Conservation (phyloP, 768 basidiomycete species). For the Psilocybe cubensis region DNA sequence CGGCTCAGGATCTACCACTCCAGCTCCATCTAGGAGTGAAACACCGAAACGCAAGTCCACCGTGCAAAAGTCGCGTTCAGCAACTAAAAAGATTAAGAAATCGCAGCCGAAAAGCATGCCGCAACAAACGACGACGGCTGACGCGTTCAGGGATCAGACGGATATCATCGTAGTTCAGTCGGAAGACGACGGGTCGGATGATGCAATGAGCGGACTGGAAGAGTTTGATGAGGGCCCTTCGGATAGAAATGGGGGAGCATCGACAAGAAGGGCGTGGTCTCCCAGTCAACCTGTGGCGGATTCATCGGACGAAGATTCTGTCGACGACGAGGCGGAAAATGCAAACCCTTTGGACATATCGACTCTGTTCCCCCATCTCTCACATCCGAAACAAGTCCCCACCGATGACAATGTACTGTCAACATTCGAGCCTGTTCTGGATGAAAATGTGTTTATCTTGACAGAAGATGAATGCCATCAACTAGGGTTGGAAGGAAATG, state of each 20-base stretch:
- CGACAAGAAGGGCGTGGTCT: constrained; percentile 53
- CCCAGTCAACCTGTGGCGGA: constrained; percentile 55
- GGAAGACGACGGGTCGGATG: constrained; percentile 34
- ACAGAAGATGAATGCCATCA: constrained; percentile 37
- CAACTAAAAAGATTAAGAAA: constrained; percentile 18
- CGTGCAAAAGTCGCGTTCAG: constrained; percentile 20
- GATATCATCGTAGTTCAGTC: constrained; percentile 44
- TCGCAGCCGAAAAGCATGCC: constrained; percentile 17
- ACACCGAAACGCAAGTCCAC: constrained; percentile 51
- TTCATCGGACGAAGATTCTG: constrained; percentile 55
- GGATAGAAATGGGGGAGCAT: constrained; percentile 1
- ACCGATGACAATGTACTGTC: constrained; percentile 36
- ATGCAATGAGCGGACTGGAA: constrained; percentile 20
- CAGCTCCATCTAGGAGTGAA: background rate
- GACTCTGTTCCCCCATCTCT: constrained; percentile 18
- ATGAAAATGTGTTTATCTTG: constrained; percentile 51
- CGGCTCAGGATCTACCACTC: constrained; percentile 1
- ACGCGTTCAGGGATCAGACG: constrained; percentile 37
- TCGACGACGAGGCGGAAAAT: constrained; percentile 16
- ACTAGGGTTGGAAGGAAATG: constrained; percentile 30
- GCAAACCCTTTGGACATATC: constrained; percentile 17
- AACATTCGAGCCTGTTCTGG: constrained; percentile 50
- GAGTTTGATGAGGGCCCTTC: constrained; percentile 10
- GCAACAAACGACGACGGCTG: constrained; percentile 30
- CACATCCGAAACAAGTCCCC: background rate